These are phyloP conservation scores for Leucocoprinus leucothites DNA, from an alignment of 768 basidiomycete species.

Conservation along the genomic window DNA sequence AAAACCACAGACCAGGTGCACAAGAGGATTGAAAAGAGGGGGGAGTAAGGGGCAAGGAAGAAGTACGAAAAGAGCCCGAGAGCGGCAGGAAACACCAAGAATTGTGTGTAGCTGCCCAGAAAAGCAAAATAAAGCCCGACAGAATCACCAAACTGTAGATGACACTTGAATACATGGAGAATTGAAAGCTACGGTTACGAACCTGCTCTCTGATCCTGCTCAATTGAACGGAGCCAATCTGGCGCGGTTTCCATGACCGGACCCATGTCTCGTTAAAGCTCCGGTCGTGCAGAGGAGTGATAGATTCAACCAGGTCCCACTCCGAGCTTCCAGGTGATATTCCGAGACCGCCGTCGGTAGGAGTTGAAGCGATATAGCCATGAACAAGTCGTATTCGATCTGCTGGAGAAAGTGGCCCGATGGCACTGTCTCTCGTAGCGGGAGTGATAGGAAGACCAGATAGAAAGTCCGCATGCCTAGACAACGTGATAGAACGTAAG, in stretches of 20 bases:
- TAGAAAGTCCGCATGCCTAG: slow-evolving; percentile 73
- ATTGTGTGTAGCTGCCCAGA: slow-evolving; percentile 78
- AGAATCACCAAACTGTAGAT: slow-evolving; percentile 65
- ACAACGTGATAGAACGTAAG: not conserved
- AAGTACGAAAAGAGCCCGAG: slow-evolving; percentile 71
- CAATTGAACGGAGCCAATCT: slow-evolving; percentile 65
- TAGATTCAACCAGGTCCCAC: slow-evolving; percentile 79
- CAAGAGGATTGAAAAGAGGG: slow-evolving; percentile 70
- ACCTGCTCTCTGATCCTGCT: slow-evolving; percentile 73
- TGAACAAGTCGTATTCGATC: slow-evolving; percentile 82
- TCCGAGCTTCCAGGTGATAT: slow-evolving; percentile 66
- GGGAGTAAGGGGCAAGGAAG: slow-evolving; percentile 70
- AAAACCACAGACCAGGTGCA: slow-evolving; percentile 82
- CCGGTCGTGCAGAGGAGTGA: slow-evolving; percentile 83
- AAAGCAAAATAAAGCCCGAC: slow-evolving; percentile 90
- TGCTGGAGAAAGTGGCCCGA: slow-evolving; percentile 55
- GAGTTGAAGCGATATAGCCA: slow-evolving; percentile 63
- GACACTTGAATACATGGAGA: not conserved
- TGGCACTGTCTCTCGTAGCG: slow-evolving; percentile 40
- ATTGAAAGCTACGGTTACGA: not conserved
- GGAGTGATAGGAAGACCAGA: slow-evolving; percentile 62
- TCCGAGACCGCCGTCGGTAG: slow-evolving; percentile 77
- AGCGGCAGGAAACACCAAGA: slow-evolving; percentile 71
- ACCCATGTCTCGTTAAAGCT: slow-evolving; percentile 81
- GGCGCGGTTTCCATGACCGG: slow-evolving; percentile 64